Conservation (phyloP, 306 rosid genomes). For the Cucurbita maxima region DNA sequence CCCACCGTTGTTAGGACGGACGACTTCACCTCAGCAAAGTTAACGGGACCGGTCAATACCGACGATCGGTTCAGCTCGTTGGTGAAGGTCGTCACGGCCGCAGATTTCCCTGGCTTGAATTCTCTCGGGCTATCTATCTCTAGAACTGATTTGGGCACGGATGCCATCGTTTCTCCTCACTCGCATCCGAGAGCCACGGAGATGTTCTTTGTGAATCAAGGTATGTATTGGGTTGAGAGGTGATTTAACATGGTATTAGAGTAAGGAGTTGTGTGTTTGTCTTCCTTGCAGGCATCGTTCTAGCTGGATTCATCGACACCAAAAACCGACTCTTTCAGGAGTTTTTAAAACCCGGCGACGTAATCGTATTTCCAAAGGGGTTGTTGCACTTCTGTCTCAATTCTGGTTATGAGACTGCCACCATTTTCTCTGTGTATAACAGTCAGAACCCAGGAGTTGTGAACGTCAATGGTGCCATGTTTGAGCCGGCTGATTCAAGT, state of each 20-base stretch:
- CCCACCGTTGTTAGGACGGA: constrained; percentile 21
- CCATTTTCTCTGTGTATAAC: constrained; percentile 37
- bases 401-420: constrained; percentile 29
- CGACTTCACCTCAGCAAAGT: constrained; percentile 42
- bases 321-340: constrained; percentile 29
- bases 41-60: constrained; percentile 27
- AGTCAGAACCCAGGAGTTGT: constrained; percentile 64
- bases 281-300: constrained; percentile 1
- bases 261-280: neutral
- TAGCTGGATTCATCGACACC: constrained; percentile 48
- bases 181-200: constrained; percentile 68
- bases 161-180: constrained; percentile 37
- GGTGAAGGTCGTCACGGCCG: constrained; percentile 33
- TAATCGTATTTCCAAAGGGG: constrained; percentile 59
- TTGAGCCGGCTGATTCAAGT: constrained; percentile 8
- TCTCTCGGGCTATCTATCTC: constrained; percentile 56
- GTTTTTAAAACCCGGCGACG: constrained; percentile 35
- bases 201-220: constrained; percentile 42
- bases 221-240: neutral
- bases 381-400: constrained; percentile 47
- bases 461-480: constrained; percentile 12
- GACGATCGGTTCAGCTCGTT: constrained; percentile 20
- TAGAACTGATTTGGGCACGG: constrained; percentile 36
- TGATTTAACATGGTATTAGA: neutral
- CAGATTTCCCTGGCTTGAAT: constrained; percentile 52